phyloP scores from a whole-genome alignment of 2,329 filamentous ascomycete genomes.

The Neofusicoccum ribis region DNA sequence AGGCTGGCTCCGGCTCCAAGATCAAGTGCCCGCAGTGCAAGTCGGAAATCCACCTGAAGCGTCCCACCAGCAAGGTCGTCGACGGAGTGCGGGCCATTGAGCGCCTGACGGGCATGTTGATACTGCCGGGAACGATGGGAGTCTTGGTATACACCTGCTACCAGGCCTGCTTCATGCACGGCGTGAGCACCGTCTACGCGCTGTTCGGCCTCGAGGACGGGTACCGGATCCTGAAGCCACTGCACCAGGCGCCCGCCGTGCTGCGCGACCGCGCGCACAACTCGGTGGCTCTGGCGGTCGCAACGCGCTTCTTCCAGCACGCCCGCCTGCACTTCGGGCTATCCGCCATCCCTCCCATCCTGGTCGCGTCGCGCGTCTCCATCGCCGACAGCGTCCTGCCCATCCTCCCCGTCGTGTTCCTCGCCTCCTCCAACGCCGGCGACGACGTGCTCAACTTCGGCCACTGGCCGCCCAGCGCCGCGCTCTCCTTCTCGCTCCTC shows the following conservation, averaged over 20 bases:
- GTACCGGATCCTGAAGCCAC: conserved; percentile 51
- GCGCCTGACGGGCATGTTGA: conserved; percentile 56
- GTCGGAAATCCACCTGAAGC: conserved; percentile 71
- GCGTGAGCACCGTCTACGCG: conserved; percentile 63
- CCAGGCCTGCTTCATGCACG: conserved; percentile 54
- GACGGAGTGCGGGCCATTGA: conserved; percentile 63
- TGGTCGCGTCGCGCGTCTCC: conserved; percentile 63
- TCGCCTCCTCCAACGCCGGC: conserved; percentile 52
- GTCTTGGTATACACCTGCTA: conserved; percentile 49
- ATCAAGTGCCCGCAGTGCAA: conserved; percentile 91
- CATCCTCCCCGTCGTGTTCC: conserved; percentile 63
- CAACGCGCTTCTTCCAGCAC: conserved; percentile 36
- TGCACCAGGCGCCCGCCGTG: conserved; percentile 37
- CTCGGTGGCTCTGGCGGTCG: conserved; percentile 35
- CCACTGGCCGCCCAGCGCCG: conserved; percentile 67
- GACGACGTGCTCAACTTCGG: conserved; percentile 51
- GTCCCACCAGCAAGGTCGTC: conserved; percentile 73
- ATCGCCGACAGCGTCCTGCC: conserved; percentile 65
- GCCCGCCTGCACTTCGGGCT: conserved; percentile 61
- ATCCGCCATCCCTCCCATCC: conserved; percentile 65
- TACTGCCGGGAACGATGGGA: conserved; percentile 65
- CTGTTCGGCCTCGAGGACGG: conserved; percentile 67
- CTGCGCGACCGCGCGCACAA: conserved; percentile 28
- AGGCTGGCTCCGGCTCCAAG: conserved; percentile 49
- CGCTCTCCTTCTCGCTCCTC: conserved; percentile 64